These are phyloP conservation scores for Aspergillus haitiensis DNA, from an alignment of 495 filamentous ascomycete species.

Conservation along the genomic window DNA sequence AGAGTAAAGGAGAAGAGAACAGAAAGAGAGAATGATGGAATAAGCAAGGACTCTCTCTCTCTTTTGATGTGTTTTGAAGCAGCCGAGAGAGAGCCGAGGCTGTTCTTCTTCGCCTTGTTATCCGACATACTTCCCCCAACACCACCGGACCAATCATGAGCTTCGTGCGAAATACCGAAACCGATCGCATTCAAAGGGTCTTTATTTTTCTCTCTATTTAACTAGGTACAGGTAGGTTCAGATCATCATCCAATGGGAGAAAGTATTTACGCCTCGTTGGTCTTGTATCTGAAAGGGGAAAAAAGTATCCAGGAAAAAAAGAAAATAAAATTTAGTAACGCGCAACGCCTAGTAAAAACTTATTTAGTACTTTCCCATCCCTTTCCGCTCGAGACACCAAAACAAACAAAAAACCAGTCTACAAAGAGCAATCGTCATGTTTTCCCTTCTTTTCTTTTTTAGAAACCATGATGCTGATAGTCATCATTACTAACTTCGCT, in stretches of 20 bases:
- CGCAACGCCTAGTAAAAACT: background rate
- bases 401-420: slow-evolving; percentile 6
- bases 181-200: slow-evolving; percentile 1
- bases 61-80: slow-evolving; percentile 13
- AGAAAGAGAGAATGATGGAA: background rate
- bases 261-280: background rate
- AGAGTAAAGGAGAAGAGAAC: slow-evolving; percentile 6
- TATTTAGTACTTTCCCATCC: background rate
- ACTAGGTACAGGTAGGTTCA: background rate
- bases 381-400: background rate
- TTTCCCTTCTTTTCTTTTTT: background rate
- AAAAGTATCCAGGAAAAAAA: background rate
- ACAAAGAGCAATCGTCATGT: background rate
- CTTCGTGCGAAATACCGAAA: slow-evolving; percentile 2
- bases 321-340: background rate
- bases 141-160: background rate
- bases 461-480: slow-evolving; percentile 30
- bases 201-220: background rate
- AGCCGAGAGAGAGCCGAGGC: slow-evolving; percentile 28
- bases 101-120: slow-evolving; percentile 12
- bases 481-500: slow-evolving; percentile 64
- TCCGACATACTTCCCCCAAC: slow-evolving; percentile 1
- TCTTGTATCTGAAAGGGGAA: background rate
- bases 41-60: slow-evolving; percentile 3
- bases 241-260: background rate